Base-by-base conservation (phyloP, 2,329 filamentous ascomycete species). In the Fusarium sp. region DNA sequence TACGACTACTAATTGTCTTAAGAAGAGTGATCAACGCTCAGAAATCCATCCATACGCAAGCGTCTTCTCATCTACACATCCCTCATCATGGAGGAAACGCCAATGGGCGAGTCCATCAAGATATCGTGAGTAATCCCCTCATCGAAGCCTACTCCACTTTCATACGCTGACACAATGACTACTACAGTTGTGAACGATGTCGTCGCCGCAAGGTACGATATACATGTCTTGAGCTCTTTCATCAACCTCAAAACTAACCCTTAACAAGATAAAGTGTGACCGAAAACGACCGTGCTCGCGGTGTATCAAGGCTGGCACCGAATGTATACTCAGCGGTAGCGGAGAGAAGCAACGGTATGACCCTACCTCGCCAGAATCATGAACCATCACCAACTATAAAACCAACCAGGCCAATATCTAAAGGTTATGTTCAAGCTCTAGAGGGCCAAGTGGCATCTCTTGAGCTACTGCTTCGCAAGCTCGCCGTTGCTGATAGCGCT, bases 221-320 rank as follows among this genome's bases (percentile, higher is more conserved):
- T 28, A 20, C 45, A 48, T 47, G 15, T 30, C 45, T 36, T 14
- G 22, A 13, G 24, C 6, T 30, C n/a, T 42, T 20, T 30, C 39
- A 20, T n/a, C n/a, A 8, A 26, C 22, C 4, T 44, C 28, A n/a
- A 28, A 17, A 20, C 56, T 72, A 8, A 72, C n/a, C n/a, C 18
- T 24, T 8, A 44, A 26, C 20, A 55, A 88, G 82, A 85, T 89
- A 42, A 89, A 87, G 81, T 89, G 87, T 76, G 85, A 88, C 75
- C 84, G 87, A 8, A 83, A 83, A 51, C 79, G 83, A 20, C 87
- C 87, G 18, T 89, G 87, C 74, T 84, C 83, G 38, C 85, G 84
- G 67, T 89, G 87, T 72, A 76, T 80, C 74, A 83, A 84, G 72
- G 82, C 83, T 12, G 80, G 81, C 26, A 81, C 80, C 14, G 81